These are phyloP conservation scores for Mycena venus DNA, from an alignment of 768 basidiomycete species.

Conservation along the genomic window DNA sequence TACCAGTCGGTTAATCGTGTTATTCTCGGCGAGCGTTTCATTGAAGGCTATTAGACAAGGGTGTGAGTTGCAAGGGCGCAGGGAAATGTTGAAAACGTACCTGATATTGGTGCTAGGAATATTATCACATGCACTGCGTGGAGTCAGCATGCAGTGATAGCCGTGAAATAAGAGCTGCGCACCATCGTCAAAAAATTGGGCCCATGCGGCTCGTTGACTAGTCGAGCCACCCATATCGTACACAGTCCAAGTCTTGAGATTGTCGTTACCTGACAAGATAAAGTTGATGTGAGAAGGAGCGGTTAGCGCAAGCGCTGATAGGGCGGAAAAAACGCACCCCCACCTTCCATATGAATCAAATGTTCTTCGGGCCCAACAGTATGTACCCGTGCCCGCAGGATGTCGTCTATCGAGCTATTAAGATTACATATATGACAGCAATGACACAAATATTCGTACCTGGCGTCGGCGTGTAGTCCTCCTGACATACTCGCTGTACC, in stretches of 20 bases:
- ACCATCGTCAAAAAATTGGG: slow-evolving; percentile 80
- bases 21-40: slow-evolving; percentile 72
- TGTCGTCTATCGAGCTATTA: slow-evolving; percentile 59
- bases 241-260: slow-evolving; percentile 67
- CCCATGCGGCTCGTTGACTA: slow-evolving; percentile 74
- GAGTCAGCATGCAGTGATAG: background rate
- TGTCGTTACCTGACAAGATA: slow-evolving; percentile 38
- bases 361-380: slow-evolving; percentile 79
- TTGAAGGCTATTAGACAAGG: slow-evolving; percentile 60
- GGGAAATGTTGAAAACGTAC: slow-evolving; percentile 14
- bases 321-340: slow-evolving; percentile 32
- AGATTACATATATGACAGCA: background rate
- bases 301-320: background rate
- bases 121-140: slow-evolving; percentile 71
- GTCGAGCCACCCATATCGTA: slow-evolving; percentile 78
- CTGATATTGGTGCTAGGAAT: slow-evolving; percentile 74
- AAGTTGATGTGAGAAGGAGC: background rate
- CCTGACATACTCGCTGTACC: slow-evolving; percentile 62
- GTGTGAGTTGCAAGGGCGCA: background rate
- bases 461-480: slow-evolving; percentile 65
- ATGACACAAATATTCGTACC: slow-evolving; percentile 50
- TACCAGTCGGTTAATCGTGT: slow-evolving; percentile 71
- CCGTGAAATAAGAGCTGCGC: slow-evolving; percentile 13
- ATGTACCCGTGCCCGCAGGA: slow-evolving; percentile 73
- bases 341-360: slow-evolving; percentile 62